A percentile compares a stretch with the other conserved stretches of the same genome.
These are phyloP conservation scores for Amanita rimosa DNA, from an alignment of 768 basidiomycete genomes.

Conservation along the genomic window DNA sequence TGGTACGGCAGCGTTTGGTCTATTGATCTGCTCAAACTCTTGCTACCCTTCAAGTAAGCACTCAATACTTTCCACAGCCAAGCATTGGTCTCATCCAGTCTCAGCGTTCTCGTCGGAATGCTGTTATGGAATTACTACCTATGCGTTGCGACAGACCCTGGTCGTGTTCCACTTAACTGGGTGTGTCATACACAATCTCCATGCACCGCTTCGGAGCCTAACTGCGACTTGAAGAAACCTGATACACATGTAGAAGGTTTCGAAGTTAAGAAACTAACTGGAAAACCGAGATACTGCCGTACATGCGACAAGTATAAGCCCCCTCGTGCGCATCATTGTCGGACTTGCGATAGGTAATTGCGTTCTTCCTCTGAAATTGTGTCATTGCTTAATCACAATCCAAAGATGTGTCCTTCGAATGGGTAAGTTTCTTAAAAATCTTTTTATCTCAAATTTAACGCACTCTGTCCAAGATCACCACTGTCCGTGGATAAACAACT, in stretches of 20 bases:
- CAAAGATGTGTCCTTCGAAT: conserved; percentile 77
- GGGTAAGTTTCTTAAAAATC: conserved; percentile 37
- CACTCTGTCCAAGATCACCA: conserved; percentile 54
- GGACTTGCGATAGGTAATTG: conserved; percentile 68
- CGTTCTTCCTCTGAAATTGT: neutral
- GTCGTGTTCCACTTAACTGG: conserved; percentile 70
- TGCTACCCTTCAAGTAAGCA: conserved; percentile 86
- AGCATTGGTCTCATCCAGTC: neutral
- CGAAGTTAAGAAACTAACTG: conserved; percentile 86
- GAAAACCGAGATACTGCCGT: conserved; percentile 76
- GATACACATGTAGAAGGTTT: conserved; percentile 61
- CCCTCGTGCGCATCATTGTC: conserved; percentile 87
- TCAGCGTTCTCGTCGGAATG: conserved; percentile 63
- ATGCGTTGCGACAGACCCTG: conserved; percentile 77
- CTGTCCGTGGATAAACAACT: conserved; percentile 91
- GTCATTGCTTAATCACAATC: conserved; percentile 6
- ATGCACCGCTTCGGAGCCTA: neutral
- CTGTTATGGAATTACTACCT: conserved; percentile 85
- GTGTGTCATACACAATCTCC: conserved; percentile 28
- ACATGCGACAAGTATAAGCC: conserved; percentile 82
- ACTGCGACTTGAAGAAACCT: conserved; percentile 44
- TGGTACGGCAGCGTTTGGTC: conserved; percentile 79
- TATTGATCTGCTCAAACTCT: conserved; percentile 61
- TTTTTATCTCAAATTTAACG: conserved; percentile 6
- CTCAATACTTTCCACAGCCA: neutral